Conservation (phyloP, 75 land plant genomes). For the Picea glauca region DNA sequence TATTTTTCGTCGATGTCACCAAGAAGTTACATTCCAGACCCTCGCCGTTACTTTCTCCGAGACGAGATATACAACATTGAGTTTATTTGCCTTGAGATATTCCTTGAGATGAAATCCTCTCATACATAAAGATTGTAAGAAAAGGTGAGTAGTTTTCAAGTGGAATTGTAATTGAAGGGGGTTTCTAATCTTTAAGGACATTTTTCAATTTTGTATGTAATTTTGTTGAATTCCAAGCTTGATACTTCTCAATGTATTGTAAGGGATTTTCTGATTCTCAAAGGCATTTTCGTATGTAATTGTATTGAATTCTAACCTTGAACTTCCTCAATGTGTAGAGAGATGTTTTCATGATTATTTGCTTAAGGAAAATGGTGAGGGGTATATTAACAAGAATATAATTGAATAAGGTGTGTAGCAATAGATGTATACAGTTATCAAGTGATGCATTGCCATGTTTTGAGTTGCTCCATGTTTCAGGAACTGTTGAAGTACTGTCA, state of each 20-base stretch:
- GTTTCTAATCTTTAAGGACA: too few species aligned
- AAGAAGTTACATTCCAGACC: too few species aligned
- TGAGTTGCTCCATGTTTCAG: constrained; percentile 22
- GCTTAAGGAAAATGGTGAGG: neutral
- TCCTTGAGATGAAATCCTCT: too few species aligned
- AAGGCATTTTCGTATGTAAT: neutral
- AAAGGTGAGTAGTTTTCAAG: too few species aligned
- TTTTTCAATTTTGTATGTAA: too few species aligned
- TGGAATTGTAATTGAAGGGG: too few species aligned
- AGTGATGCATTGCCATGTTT: neutral
- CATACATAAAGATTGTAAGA: too few species aligned
- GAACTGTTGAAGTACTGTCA: constrained; percentile 85
- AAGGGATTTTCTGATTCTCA: neutral
- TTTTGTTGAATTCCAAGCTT: too few species aligned
- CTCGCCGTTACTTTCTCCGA: too few species aligned
- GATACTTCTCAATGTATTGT: neutral
- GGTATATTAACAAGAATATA: neutral
- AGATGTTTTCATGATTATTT: neutral
- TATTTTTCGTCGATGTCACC: too few species aligned
- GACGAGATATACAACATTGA: too few species aligned
- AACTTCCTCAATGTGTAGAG: neutral
- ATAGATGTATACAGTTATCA: neutral
- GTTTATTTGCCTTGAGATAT: too few species aligned
- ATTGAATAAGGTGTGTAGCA: neutral
- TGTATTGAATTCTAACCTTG: neutral